These are phyloP conservation scores for Oryza rufipogon DNA, from an alignment of 176 grass and related monocot species.

Conservation along the genomic window DNA sequence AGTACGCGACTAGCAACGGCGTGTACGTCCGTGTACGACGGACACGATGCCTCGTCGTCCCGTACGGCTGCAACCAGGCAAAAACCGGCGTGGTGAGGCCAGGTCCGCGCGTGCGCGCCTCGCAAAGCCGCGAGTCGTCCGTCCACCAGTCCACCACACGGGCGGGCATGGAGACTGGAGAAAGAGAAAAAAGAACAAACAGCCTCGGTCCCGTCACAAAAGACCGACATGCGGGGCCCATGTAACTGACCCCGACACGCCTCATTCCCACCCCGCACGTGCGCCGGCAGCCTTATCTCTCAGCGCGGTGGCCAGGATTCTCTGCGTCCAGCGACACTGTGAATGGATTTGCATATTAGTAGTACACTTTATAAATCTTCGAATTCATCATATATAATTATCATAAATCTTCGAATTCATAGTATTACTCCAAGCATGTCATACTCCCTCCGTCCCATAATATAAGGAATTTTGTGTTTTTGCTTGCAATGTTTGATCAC, in stretches of 20 bases:
- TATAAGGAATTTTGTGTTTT: too few species aligned
- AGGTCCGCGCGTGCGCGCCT: neutral
- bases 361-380: too few species aligned
- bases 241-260: conserved; percentile 1
- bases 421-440: too few species aligned
- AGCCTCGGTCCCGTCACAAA: conserved; percentile 11
- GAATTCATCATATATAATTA: too few species aligned
- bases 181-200: neutral
- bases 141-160: conserved; percentile 12
- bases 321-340: neutral
- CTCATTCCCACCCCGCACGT: conserved; percentile 50
- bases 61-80: neutral
- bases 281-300: conserved; percentile 51
- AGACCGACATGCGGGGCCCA: conserved; percentile 41
- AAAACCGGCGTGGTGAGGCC: neutral
- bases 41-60: neutral
- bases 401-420: too few species aligned
- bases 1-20: neutral
- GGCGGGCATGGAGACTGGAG: neutral
- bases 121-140: neutral
- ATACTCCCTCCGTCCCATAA: too few species aligned
- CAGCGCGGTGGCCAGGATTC: neutral
- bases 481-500: too few species aligned
- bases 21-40: too few species aligned
- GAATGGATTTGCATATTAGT: too few species aligned